Evolutionary conservation across 1,139 yeast genomes (phyloP).

Genomic region (Yamadazyma atlantica): DNA sequence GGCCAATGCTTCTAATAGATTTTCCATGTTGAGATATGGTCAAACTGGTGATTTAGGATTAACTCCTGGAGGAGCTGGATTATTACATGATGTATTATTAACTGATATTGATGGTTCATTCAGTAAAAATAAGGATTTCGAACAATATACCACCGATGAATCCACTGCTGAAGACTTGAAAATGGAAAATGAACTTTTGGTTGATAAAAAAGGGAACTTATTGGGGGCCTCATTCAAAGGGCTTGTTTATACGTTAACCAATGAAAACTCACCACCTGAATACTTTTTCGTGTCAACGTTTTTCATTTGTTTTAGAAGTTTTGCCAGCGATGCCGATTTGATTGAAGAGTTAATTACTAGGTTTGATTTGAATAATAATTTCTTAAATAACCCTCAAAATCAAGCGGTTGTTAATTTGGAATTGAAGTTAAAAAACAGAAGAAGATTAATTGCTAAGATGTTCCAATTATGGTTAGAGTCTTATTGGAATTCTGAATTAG

Average conservation of each 20-base stretch:
- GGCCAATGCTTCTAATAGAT: slow-evolving; percentile 37
- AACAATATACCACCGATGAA: slow-evolving; percentile 29
- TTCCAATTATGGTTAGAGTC: slow-evolving; percentile 86
- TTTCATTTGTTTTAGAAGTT: slow-evolving; percentile 76
- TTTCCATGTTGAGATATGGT: slow-evolving; percentile 63
- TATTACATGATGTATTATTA: slow-evolving; percentile 48
- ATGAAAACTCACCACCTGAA: slow-evolving; percentile 69
- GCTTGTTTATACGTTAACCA: slow-evolving; percentile 67
- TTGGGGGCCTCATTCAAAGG: slow-evolving; percentile 82
- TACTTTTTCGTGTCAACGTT: slow-evolving; percentile 73
- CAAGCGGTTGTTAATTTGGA: slow-evolving; percentile 44
- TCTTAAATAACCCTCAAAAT: slow-evolving; percentile 23
- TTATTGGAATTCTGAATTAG: slow-evolving; percentile 72
- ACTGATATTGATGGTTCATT: slow-evolving; percentile 47
- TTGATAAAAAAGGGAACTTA: slow-evolving; percentile 51
- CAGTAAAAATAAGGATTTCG: slow-evolving; percentile 39
- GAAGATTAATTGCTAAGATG: slow-evolving; percentile 65
- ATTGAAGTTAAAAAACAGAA: slow-evolving; percentile 57
- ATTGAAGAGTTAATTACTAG: slow-evolving; percentile 68
- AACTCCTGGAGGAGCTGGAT: slow-evolving; percentile 59
- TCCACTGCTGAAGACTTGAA: slow-evolving; percentile 16
- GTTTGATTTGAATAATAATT: slow-evolving; percentile 52
- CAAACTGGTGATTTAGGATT: slow-evolving; percentile 51
- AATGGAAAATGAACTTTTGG: slow-evolving; percentile 45
- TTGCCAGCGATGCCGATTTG: slow-evolving; percentile 67